A percentile compares a stretch with the other conserved stretches of the same genome.
Conservation (phyloP, 73 alveolate genomes). For the Breviolum minutum region DNA sequence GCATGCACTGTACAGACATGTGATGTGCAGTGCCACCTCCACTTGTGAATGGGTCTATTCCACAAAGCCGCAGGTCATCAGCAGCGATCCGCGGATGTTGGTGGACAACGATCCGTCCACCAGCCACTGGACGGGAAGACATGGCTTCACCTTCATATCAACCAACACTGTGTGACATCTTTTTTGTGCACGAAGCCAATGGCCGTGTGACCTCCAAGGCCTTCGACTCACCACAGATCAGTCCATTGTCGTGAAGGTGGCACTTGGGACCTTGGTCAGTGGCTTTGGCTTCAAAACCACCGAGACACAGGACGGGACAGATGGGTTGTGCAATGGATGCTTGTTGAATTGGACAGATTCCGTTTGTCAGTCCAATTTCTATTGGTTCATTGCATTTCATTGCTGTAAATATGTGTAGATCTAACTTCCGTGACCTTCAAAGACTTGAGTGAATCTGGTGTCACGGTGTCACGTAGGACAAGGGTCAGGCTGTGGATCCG, state of each 20-base stretch:
- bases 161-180: background rate
- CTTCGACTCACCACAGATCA: constrained; percentile 3
- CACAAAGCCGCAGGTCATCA: background rate
- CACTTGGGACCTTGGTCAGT: background rate
- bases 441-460: background rate
- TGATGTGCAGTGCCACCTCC: too few relatives aligned
- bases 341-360: too few relatives aligned
- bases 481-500: constrained; percentile 1
- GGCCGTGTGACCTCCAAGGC: constrained; percentile 14
- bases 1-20: too few relatives aligned
- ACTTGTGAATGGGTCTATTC: too few relatives aligned
- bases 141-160: background rate
- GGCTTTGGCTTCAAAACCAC: constrained; percentile 82
- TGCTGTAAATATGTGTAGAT: too few relatives aligned
- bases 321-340: too few relatives aligned
- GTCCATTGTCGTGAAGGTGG: constrained; percentile 12
- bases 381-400: too few relatives aligned
- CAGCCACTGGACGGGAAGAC: background rate
- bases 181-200: too few relatives aligned
- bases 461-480: background rate
- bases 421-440: background rate
- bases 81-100: constrained; percentile 22
- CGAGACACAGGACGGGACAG: constrained; percentile 1
- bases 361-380: too few relatives aligned
- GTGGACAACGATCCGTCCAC: constrained; percentile 53